Base-by-base conservation (phyloP, 345 rosid genomes). In the Geranium rotundifolium region DNA sequence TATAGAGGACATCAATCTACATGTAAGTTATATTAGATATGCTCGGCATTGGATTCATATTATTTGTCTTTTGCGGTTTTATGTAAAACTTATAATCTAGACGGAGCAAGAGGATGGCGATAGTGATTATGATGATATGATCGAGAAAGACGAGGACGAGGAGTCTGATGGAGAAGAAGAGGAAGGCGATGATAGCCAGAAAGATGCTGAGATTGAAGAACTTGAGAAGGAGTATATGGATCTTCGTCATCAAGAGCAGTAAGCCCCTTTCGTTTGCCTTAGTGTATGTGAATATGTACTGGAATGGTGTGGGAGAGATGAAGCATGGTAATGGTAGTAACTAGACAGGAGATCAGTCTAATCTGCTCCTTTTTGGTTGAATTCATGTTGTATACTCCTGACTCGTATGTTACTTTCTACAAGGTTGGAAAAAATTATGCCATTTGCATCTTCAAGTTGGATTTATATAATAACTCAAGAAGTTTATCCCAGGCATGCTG, bases 171-270 rank as follows among this genome's bases (percentile, higher is more conserved):
- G 29, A 7, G 69, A 67, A 18, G 68, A 69, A 18, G 71, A 29
- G 14, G 67, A 68, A 57, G 62, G 59, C 17, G 41, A 65, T 57
- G 69, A 41, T 49, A 60, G 61, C 20, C 60, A 64, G 61, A 79
- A 71, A 62, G 77, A 77, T 72, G 88, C 73, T 19, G 88, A 84
- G 79, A 82, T 89, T 87, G 86, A 81, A 68, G 89, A 87, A 67
- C 96, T 89, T 59, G 91, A 87, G 72, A 92, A 85, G 74, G 96
- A 87, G 75, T 85, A 81, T 55, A 72, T 57, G 72, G 80, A 80
- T 67, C 85, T 85, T 78, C 85, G 63, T 61, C 76, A 83, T 63
- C 84, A 84, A 58, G 91, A 92, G 65, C 83, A 76, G 96, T 89
- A 76, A 85, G 85, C 19, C 59, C 69, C 65, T 58, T 5, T 57